A percentile compares a stretch with the other conserved stretches of the same genome.
These are phyloP conservation scores for Tetracentron sinense DNA, from an alignment of 164 flowering plant species.

Conservation along the genomic window DNA sequence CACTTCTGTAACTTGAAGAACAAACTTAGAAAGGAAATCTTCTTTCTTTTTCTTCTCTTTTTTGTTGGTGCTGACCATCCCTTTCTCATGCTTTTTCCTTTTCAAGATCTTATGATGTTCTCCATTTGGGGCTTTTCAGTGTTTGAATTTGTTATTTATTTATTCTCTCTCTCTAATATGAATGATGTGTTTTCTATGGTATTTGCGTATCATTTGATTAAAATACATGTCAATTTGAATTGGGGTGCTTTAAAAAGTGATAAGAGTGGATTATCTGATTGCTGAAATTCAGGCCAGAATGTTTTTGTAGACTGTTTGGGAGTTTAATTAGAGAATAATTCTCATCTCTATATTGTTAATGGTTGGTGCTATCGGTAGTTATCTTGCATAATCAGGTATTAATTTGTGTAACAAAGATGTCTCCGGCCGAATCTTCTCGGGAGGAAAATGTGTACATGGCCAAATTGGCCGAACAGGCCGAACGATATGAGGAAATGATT, in stretches of 20 bases:
- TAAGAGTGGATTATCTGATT: too few species aligned
- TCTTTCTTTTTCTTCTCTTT: neutral
- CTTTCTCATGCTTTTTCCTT: neutral
- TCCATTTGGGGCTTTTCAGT: neutral
- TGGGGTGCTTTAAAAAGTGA: too few species aligned
- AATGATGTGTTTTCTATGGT: neutral
- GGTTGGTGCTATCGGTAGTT: neutral
- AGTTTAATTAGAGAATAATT: too few species aligned
- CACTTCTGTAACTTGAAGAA: neutral
- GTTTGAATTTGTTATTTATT: neutral
- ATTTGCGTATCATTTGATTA: too few species aligned
- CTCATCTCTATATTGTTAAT: too few species aligned
- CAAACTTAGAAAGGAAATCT: too few species aligned
- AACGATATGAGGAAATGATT: conserved; percentile 77
- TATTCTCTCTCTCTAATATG: neutral
- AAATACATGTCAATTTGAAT: too few species aligned
- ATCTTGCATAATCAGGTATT: conserved; percentile 13
- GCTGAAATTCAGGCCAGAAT: too few species aligned
- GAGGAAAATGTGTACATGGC: conserved; percentile 75
- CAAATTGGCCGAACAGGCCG: conserved; percentile 74
- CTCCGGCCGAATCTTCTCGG: conserved; percentile 39
- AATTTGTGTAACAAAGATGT: conserved; percentile 24
- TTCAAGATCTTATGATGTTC: neutral
- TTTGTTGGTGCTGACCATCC: neutral
- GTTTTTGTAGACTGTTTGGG: too few species aligned